phyloP scores from a whole-genome alignment of 2,329 filamentous ascomycete genomes.

The Phialemonium atrogriseum region DNA sequence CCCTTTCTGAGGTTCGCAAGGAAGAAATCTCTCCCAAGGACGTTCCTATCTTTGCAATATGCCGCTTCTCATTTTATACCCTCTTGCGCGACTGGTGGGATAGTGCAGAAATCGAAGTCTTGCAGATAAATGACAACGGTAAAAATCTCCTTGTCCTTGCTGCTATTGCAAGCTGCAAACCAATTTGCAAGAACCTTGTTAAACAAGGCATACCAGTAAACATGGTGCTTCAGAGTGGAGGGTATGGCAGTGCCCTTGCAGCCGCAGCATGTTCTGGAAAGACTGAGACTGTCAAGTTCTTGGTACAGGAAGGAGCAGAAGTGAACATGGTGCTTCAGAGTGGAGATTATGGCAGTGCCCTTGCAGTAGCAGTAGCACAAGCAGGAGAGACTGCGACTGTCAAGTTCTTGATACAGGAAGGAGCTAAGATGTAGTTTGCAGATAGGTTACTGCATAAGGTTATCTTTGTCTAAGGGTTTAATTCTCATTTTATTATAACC shows the following conservation, averaged over 20 bases:
- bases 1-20: too few species aligned
- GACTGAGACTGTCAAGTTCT: neutral
- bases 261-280: neutral
- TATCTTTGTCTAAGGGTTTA: too few species aligned
- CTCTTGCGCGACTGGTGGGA: slow-evolving; percentile 4
- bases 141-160: too few species aligned
- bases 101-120: slow-evolving; percentile 1
- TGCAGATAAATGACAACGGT: too few species aligned
- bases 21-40: neutral
- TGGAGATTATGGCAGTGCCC: slow-evolving; percentile 3
- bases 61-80: slow-evolving; percentile 4
- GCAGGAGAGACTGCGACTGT: neutral
- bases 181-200: slow-evolving; percentile 2
- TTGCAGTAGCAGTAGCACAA: slow-evolving; percentile 1
- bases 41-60: neutral
- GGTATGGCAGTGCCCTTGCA: slow-evolving; percentile 1
- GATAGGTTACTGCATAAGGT: too few species aligned
- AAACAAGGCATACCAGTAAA: neutral
- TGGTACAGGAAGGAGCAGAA: slow-evolving; percentile 3
- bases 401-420: slow-evolving; percentile 1
- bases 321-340: slow-evolving; percentile 1
- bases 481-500: too few species aligned
- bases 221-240: neutral
- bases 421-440: too few species aligned
- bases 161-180: neutral